Base-by-base conservation (phyloP, 2,329 filamentous ascomycete species). In the Colletotrichum gigasporum region DNA sequence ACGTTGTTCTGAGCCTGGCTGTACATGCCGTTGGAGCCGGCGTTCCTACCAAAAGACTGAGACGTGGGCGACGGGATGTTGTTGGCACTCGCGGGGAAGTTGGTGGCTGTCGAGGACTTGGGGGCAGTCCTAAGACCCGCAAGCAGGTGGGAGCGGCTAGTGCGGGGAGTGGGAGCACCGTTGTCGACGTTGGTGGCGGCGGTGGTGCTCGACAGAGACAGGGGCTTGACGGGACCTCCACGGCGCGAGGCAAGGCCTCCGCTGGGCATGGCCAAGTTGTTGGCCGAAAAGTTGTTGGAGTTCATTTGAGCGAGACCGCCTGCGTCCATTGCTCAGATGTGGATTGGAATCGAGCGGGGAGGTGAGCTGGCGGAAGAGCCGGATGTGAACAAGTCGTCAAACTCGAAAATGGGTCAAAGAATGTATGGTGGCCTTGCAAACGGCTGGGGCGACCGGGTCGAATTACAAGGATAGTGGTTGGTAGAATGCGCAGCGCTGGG, bases 241-340 rank as follows among this genome's bases (percentile, higher is more conserved):
- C 96, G 91, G 72, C 86, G 85, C 24, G 94, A 95, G 68, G 93
- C 93, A 75, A 97, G 91, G 73, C 94, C 92, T 69, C 91, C 88
- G 67, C 88, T 84, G 55, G 94, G 91, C 81, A 93, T 88, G 74
- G 90, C 88, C 72, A 97, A 85, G 72, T 88, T 90, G 78, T 87
- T 87, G 75, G 87, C 84, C 78, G 91, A 82, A 78, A 92, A 92
- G 79, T 90, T 87, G 85, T 90, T 92, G 85, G 93, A 95, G 83
- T 93, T 92, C 95, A 98, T 98, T 87, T 96, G 94, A 96, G 94
- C 91, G 85, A 97, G 93, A 96, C 94, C 93, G 87, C 95, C 95
- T 88, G 95, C 90, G 95, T 97, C 91, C 91, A 96, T 90, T 71
- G 79, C 81, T 85, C 82, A 81, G 74, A 71, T 48, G 45, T 58